Evolutionary conservation across 2,329 filamentous ascomycete species (phyloP).

Genomic region (Karstenula rhodostoma): DNA sequence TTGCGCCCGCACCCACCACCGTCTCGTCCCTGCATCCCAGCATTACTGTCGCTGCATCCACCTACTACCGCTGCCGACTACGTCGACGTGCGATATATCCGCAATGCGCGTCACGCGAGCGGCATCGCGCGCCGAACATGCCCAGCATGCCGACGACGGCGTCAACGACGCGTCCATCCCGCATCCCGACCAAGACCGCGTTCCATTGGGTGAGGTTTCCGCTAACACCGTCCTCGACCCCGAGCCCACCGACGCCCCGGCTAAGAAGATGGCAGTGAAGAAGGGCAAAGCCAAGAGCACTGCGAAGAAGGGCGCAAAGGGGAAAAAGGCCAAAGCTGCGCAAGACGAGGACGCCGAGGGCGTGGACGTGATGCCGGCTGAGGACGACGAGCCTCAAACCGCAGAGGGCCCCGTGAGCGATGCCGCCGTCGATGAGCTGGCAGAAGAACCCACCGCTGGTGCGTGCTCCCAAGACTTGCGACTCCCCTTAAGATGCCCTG

Average conservation of each 20-base stretch:
- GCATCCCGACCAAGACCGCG: constrained; percentile 39
- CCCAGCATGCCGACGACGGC: constrained; percentile 50
- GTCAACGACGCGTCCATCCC: constrained; percentile 40
- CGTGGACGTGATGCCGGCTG: constrained; percentile 24
- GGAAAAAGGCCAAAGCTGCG: constrained; percentile 38
- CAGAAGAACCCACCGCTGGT: constrained; percentile 28
- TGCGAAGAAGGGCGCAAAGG: constrained; percentile 42
- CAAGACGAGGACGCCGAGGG: constrained; percentile 35
- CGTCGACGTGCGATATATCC: constrained; percentile 7
- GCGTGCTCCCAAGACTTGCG: constrained; percentile 20
- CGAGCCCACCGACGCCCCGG: constrained; percentile 28
- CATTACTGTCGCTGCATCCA: not conserved
- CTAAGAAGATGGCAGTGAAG: constrained; percentile 42
- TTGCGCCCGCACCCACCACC: constrained; percentile 10
- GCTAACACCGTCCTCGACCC: constrained; percentile 39
- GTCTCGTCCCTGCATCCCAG: constrained; percentile 17
- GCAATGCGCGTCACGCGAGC: constrained; percentile 56
- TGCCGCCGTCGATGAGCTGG: constrained; percentile 29
- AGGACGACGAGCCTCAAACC: constrained; percentile 33
- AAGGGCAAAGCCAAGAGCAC: constrained; percentile 42
- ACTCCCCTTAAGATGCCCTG: constrained; percentile 16
- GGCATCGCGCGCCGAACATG: constrained; percentile 49
- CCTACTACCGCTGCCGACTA: not conserved
- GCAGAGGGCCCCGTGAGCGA: constrained; percentile 31
- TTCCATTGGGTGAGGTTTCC: constrained; percentile 52